A percentile compares a stretch with the other conserved stretches of the same genome.
Conservation (phyloP, 257 asterid species). For the Coffea canephora region DNA sequence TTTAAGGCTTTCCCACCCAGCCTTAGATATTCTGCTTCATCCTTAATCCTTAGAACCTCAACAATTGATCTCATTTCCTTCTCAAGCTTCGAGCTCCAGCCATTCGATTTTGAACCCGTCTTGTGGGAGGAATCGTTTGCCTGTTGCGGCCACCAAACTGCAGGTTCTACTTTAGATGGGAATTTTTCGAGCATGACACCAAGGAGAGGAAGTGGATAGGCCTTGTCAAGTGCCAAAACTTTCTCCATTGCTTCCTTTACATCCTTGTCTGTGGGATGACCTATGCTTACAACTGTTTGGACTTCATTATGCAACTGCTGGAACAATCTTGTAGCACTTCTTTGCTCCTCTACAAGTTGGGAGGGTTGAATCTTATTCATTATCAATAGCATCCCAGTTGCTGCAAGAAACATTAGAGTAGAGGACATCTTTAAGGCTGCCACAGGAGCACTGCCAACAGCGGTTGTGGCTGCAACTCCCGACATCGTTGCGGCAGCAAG, state of each 20-base stretch:
- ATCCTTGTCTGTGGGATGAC: slow-evolving; percentile 34
- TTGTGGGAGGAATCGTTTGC: not conserved
- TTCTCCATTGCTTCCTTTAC: slow-evolving; percentile 51
- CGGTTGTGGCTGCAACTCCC: not conserved
- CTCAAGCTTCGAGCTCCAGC: slow-evolving; percentile 54
- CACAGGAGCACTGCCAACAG: slow-evolving; percentile 22
- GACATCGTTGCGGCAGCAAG: slow-evolving; percentile 37
- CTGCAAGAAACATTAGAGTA: slow-evolving; percentile 44
- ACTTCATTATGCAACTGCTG: slow-evolving; percentile 50
- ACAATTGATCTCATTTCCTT: slow-evolving; percentile 52
- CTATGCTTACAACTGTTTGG: slow-evolving; percentile 33
- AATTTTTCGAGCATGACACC: slow-evolving; percentile 36
- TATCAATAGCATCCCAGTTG: slow-evolving; percentile 37
- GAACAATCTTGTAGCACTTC: slow-evolving; percentile 61
- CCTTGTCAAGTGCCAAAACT: slow-evolving; percentile 60
- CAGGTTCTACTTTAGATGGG: slow-evolving; percentile 43
- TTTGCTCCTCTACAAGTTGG: slow-evolving; percentile 77
- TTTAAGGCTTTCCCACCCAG: slow-evolving; percentile 52
- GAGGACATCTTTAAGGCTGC: slow-evolving; percentile 41
- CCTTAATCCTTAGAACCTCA: slow-evolving; percentile 33
- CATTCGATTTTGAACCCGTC: slow-evolving; percentile 30
- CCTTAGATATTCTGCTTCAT: slow-evolving; percentile 49
- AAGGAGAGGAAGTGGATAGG: slow-evolving; percentile 50
- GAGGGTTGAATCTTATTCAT: slow-evolving; percentile 62
- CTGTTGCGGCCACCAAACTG: slow-evolving; percentile 59